phyloP scores from a whole-genome alignment of 148 eudicot genomes.

The Agrostemma githago region DNA sequence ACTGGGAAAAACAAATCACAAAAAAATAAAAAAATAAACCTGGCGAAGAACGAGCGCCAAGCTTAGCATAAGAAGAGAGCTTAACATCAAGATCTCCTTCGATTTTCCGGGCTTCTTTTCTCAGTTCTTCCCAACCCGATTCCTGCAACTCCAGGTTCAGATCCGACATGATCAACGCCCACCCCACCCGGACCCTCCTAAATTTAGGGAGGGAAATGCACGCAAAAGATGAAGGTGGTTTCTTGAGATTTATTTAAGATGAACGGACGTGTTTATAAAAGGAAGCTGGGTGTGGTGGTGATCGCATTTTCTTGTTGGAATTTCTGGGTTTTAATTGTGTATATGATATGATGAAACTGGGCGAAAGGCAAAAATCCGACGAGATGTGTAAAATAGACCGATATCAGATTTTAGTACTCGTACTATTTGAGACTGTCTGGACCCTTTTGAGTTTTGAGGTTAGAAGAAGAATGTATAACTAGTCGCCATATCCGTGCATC shows the following conservation, averaged over 20 bases:
- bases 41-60: slow-evolving; percentile 67
- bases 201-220: background rate
- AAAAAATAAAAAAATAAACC: background rate
- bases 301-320: background rate
- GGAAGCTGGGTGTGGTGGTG: background rate
- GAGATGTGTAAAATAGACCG: no score
- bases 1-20: background rate
- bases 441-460: no score
- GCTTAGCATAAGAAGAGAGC: slow-evolving; percentile 89
- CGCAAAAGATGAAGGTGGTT: background rate
- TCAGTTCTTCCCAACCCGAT: slow-evolving; percentile 94
- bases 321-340: background rate
- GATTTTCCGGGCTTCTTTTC: slow-evolving; percentile 87
- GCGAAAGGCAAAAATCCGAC: background rate
- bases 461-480: no score
- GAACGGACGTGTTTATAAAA: background rate
- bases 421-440: no score
- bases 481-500: no score
- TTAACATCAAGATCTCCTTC: slow-evolving; percentile 96
- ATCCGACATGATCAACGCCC: slow-evolving; percentile 33
- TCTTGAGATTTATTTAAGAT: background rate
- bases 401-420: no score
- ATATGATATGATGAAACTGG: background rate
- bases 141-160: slow-evolving; percentile 62
- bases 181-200: background rate